Evolutionary conservation across 352 stramenopile genomes (phyloP).

Genomic region (Pythium volutum): DNA sequence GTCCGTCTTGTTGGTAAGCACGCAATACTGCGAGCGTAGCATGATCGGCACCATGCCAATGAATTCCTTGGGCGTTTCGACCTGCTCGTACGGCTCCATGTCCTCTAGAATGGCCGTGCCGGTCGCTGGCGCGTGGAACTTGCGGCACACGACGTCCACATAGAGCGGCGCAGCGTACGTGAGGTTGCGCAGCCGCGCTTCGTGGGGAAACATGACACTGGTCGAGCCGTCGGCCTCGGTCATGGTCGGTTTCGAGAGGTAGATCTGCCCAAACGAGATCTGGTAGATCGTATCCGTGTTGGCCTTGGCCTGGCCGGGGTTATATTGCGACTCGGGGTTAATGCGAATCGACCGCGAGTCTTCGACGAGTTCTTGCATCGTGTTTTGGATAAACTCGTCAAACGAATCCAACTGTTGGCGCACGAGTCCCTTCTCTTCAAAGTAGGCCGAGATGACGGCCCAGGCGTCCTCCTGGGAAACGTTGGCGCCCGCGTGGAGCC

Average conservation of each 20-base stretch:
- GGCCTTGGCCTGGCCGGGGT: slow-evolving; percentile 91
- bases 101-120: slow-evolving; percentile 78
- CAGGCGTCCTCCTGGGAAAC: slow-evolving; percentile 99
- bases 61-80: slow-evolving; percentile 92
- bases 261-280: slow-evolving; percentile 98
- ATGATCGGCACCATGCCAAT: slow-evolving; percentile 99
- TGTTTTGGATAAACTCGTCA: slow-evolving; percentile 99
- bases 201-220: slow-evolving; percentile 99
- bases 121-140: slow-evolving; percentile 64
- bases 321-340: slow-evolving; percentile 95
- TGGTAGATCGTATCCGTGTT: slow-evolving; percentile 93
- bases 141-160: slow-evolving; percentile 97
- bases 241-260: slow-evolving; percentile 96
- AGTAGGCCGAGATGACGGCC: slow-evolving; percentile 99
- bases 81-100: slow-evolving; percentile 85
- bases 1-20: slow-evolving; percentile 91
- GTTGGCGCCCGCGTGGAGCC: slow-evolving; percentile 56
- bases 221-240: slow-evolving; percentile 96
- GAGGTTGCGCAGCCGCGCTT: slow-evolving; percentile 97
- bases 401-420: slow-evolving; percentile 99
- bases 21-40: slow-evolving; percentile 96
- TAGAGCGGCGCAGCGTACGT: slow-evolving; percentile 99
- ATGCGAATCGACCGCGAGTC: slow-evolving; percentile 97
- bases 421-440: slow-evolving; percentile 99
- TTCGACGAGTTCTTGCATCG: slow-evolving; percentile 99